These are phyloP conservation scores for Ciborinia camelliae DNA, from an alignment of 2,329 filamentous ascomycete genomes.

Conservation along the genomic window DNA sequence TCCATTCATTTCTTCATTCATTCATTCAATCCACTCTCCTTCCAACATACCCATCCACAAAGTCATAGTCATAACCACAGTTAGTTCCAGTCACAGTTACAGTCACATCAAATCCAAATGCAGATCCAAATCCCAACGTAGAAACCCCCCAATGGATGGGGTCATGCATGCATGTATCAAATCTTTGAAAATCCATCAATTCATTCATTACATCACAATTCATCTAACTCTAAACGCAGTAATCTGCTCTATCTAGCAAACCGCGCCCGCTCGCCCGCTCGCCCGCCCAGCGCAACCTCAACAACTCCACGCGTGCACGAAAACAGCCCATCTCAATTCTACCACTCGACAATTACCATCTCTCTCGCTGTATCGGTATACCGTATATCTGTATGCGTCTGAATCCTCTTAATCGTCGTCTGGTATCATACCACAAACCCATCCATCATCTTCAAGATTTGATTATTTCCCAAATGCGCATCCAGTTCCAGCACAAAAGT, in stretches of 20 bases:
- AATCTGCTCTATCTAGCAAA: conserved; percentile 1
- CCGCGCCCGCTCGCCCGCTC: no score
- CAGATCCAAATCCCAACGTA: no score
- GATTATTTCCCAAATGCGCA: conserved; percentile 4
- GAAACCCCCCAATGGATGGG: no score
- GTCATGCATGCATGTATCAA: background rate
- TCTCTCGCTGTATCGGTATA: background rate
- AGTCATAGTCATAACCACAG: no score
- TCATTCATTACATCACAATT: conserved; percentile 2
- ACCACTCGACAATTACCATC: background rate
- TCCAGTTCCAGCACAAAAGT: background rate
- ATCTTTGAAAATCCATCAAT: conserved; percentile 2
- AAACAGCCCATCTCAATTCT: background rate
- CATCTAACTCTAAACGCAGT: background rate
- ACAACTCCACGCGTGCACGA: background rate
- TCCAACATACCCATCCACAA: no score
- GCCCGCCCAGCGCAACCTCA: no score
- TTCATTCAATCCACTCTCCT: no score
- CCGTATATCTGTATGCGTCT: background rate
- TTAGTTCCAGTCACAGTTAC: no score
- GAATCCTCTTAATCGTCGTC: conserved; percentile 1
- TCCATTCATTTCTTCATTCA: no score
- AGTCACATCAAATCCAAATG: no score
- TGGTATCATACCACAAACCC: conserved; percentile 10
- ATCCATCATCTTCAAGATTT: conserved; percentile 2